Conservation (phyloP, 768 basidiomycete species). For the Calocera viscosa region DNA sequence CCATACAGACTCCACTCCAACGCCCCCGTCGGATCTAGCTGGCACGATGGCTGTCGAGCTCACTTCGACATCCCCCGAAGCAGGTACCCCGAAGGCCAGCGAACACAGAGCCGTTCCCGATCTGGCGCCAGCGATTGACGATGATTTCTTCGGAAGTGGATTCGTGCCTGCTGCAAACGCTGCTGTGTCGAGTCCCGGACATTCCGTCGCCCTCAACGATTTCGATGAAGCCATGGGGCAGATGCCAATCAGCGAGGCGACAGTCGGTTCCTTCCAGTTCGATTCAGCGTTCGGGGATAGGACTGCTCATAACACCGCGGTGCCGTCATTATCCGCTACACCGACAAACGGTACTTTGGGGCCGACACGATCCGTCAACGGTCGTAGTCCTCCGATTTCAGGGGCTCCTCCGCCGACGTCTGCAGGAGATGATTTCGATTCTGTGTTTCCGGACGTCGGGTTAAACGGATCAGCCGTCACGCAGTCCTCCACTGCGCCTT, state of each 20-base stretch:
- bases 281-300: constrained; percentile 44
- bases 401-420: constrained; percentile 13
- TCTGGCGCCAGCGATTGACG: constrained; percentile 8
- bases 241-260: constrained; percentile 29
- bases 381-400: constrained; percentile 15
- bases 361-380: constrained; percentile 22
- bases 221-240: constrained; percentile 67
- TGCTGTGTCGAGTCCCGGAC: not conserved
- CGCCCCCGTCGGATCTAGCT: too few relatives aligned
- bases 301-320: constrained; percentile 52
- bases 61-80: not conserved
- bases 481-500: constrained; percentile 11
- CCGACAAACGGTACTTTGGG: constrained; percentile 20
- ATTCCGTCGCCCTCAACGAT: constrained; percentile 34
- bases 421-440: constrained; percentile 14
- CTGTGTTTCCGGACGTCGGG: constrained; percentile 11
- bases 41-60: not conserved
- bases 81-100: not conserved
- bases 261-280: constrained; percentile 41
- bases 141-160: constrained; percentile 11
- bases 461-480: constrained; percentile 13
- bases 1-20: too few relatives aligned
- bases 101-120: not conserved
- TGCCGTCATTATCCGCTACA: constrained; percentile 13
- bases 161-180: not conserved